Evolutionary conservation across 306 rosid genomes (phyloP).

Genomic region (Corylus heterophylla): DNA sequence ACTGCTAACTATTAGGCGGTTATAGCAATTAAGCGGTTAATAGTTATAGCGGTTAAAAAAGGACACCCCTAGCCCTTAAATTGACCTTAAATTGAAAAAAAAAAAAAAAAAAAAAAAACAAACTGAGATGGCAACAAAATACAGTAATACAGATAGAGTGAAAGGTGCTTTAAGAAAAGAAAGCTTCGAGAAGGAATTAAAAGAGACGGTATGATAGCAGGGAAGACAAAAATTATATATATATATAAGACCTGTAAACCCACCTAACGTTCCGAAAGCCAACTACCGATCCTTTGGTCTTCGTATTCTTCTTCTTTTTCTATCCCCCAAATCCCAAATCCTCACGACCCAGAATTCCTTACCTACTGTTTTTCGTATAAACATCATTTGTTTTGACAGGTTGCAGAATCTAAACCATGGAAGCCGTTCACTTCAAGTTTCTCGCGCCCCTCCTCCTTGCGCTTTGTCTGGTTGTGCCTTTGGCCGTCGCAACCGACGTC

Average conservation of each 20-base stretch:
- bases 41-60: no score
- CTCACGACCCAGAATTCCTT: background rate
- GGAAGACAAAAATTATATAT: no score
- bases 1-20: no score
- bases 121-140: no score
- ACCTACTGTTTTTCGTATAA: background rate
- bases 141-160: no score
- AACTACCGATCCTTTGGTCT: background rate
- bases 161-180: no score
- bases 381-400: background rate
- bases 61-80: no score
- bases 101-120: no score
- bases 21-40: no score
- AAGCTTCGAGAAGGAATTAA: no score
- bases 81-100: no score
- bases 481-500: slow-evolving; percentile 50
- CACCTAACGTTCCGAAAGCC: slow-evolving; percentile 9
- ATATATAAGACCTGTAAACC: background rate
- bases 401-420: slow-evolving; percentile 35
- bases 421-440: slow-evolving; percentile 30
- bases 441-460: slow-evolving; percentile 26
- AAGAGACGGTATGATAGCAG: no score
- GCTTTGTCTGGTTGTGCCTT: slow-evolving; percentile 37
- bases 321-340: background rate
- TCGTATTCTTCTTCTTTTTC: background rate